Evolutionary conservation across 2,329 filamentous ascomycete species (phyloP), one percentile per base, ranked within the genome.

Genomic region (Neurospora sp.): DNA sequence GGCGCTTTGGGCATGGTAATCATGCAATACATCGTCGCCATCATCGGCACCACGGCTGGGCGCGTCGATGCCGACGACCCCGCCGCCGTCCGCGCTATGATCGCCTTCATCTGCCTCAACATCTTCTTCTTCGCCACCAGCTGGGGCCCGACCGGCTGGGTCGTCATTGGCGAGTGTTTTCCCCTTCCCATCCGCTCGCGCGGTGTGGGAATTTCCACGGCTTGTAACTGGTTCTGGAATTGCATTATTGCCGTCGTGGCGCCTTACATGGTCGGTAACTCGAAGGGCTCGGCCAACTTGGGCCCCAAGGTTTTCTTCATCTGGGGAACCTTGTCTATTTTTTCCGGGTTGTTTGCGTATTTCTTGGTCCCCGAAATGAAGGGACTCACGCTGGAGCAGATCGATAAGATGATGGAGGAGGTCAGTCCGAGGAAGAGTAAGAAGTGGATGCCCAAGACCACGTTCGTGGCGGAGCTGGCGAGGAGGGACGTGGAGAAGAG

Each of bases 41-140:
- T 90, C 70, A 77, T 84, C 1, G 87, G 87, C 40, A 87, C 74
- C 6, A 74, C 74, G 9, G 72, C 71, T 4, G 74, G 73, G 1
- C 69, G 71, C 28, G 9, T 66, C 13, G 70, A 71, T 33, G 85
- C 84, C 75, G 80, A 82, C 52, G 82, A 80, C 74, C 80, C 70
- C 33, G 68, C 68, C 13, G 80, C 80, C n/a, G 76, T 79, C 52
- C 75, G 75, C 43, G 85, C 87, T 52, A 86, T 91, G 82, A 91
- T 93, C 74, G 87, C 90, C 69, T 92, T 93, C 82, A 92, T 92
- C 78, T 90, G 88, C 81, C 86, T 93, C 81, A 91, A 91, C 84
- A 92, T 93, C 81, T 89, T 91, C 83, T 92, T 90, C 86, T 93
- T 93, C 79, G 91, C 91, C 68, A 85, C 84, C 23, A 93, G 90